Evolutionary conservation across 345 rosid genomes (phyloP), one percentile per base, ranked within the genome.

Genomic region (Citrus unshiu): DNA sequence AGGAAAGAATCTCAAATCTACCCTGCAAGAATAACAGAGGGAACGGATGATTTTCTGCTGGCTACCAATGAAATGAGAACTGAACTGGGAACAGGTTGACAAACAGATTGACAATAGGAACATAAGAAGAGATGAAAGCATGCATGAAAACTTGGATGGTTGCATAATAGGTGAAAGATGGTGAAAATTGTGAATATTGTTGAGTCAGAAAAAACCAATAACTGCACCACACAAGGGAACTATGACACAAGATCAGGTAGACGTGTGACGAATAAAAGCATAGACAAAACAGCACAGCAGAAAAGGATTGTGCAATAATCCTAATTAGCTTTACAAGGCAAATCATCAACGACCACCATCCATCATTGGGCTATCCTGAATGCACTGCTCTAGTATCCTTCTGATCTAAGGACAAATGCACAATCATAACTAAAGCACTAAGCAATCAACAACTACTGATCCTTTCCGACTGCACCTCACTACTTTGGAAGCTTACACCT

Each of bases 1-100:
- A 76, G 51, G 99, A 97, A 54, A 97, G 85, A 82, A 97, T 93
- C 86, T 97, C 99, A 76, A 97, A 97, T 72, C 98, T 97, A 71
- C 98, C 98, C 99, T 97, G 81, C 78, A 80, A 80, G 66, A 80
- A 78, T n/a, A 64, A 62, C 10, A 40, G 18, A 19, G 57, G 65
- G 34, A 76, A 63, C 73, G 16, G n/a, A 37, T 75, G 77, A 19
- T 54, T 64, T 72, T 58, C 72, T 6, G 64, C 69, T 5, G 16
- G 59, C 34, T 12, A 73, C 68, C 1, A 58, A 27, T 49, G 16
- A 25, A 66, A 54, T 76, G 32, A 74, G 24, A 30, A 54, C 37
- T 39, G 56, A 62, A 59, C 62, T 46, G 29, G 30, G 61, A 62
- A 59, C 62, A 43, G 32, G 40, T 72, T 18, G 19, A 46, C n/a